phyloP scores from a whole-genome alignment of 768 basidiomycete genomes.

The Suillus alpinus region DNA sequence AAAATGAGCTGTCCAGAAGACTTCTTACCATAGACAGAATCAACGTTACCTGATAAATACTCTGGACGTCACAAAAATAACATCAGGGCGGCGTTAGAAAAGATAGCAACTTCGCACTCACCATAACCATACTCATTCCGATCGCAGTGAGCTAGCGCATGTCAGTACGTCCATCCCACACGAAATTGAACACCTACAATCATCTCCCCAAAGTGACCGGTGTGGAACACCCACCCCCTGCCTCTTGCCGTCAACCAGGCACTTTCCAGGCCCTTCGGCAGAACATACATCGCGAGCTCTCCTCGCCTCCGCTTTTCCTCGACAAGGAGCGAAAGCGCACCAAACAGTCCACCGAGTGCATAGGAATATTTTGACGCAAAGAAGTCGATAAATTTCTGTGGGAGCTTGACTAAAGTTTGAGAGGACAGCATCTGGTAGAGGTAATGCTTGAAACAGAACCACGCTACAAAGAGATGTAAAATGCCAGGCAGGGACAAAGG shows the following conservation, averaged over 20 bases:
- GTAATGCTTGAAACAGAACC: slow-evolving; percentile 66
- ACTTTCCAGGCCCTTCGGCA: slow-evolving; percentile 89
- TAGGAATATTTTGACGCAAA: slow-evolving; percentile 70
- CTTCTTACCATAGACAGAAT: background rate
- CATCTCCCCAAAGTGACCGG: slow-evolving; percentile 67
- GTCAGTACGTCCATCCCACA: slow-evolving; percentile 9
- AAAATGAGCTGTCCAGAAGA: background rate
- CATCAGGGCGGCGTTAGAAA: background rate
- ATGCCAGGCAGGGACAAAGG: background rate
- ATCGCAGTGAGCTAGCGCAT: slow-evolving; percentile 53
- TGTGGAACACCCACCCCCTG: slow-evolving; percentile 69
- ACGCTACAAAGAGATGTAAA: slow-evolving; percentile 34
- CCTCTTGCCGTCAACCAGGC: slow-evolving; percentile 81
- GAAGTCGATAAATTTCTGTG: slow-evolving; percentile 48
- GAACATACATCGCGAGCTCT: slow-evolving; percentile 88
- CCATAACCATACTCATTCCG: slow-evolving; percentile 93
- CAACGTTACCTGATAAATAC: slow-evolving; percentile 64
- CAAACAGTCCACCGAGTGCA: slow-evolving; percentile 69
- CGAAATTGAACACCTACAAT: slow-evolving; percentile 41
- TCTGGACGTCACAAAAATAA: slow-evolving; percentile 36
- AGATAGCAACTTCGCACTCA: slow-evolving; percentile 28
- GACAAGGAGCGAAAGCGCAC: slow-evolving; percentile 77
- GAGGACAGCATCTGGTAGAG: slow-evolving; percentile 48
- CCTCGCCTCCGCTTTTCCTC: slow-evolving; percentile 87
- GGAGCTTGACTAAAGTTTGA: slow-evolving; percentile 34